Base-by-base conservation (phyloP, 2,329 filamentous ascomycete genomes). In the Teratosphaeria gauchensis region DNA sequence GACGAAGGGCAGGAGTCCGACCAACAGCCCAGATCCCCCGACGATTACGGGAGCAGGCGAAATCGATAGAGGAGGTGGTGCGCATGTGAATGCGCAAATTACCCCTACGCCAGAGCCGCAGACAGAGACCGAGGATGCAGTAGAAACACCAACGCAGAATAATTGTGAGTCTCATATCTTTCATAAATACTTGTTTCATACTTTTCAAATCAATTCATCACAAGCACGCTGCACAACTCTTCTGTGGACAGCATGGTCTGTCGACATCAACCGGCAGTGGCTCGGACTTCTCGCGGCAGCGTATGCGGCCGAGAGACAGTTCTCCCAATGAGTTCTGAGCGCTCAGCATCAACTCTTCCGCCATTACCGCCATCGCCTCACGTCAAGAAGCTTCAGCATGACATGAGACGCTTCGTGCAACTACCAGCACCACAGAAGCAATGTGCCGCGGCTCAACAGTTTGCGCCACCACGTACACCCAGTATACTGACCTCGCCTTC, bases 1-100 rank as follows among this genome's bases (percentile, higher is more conserved):
- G 16, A 62, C 67, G 46, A 73, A 73, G 62, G 71, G 71, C 48
- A 66, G 69, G 32, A 73, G 66, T 62, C 68, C 68, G 8, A 68
- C 66, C 56, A 64, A 66, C 28, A 72, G 66, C 56, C 68, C 69
- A 30, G 67, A 67, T 59, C 65, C 66, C n/a, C 58, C 59, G 33
- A 56, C 56, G 24, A 53, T 59, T 30, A 57, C 56, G n/a, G 58
- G 56, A 33, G 60, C 56, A 14, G 56, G 55, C 9, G 63, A 59
- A 16, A 51, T 61, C 8, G 66, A 67, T 53, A 64, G 63, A 33
- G 61, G 58, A 38, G 65, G 64, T 53, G 65, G 63, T 35, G 59
- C 55, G 42, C 24, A 51, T 53, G 32, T 59, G 38, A 51, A 55
- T 56, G 59, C 60, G n/a, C 60, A 59, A 46, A 19, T 48, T 16